Evolutionary conservation across 345 rosid species (phyloP), one percentile per base, ranked within the genome.

Genomic region (Cardamine chenopodiifolia): DNA sequence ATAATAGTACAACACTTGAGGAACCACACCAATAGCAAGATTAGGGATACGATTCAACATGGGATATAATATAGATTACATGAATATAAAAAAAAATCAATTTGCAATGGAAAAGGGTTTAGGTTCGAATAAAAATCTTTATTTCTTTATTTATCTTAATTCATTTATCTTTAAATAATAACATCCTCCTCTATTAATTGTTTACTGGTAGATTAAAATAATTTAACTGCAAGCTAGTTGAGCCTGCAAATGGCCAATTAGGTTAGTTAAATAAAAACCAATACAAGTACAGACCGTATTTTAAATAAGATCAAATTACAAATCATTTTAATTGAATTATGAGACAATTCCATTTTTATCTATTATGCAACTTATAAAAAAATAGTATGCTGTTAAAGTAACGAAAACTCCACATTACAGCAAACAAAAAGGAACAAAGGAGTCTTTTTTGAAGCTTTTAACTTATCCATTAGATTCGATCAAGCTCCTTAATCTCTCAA

Each of bases 21-120:
- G 14, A 0, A 42, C 20, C 44, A 47, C 72, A 47, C 72, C 50
- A 58, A 31, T 57, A 20, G 25, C 17, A 26, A 50, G 37, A 67
- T 10, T 42, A 47, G 32, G 45, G 70, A 44, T 76, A 42, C 69
- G 70, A 44, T 76, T 45, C 65, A 70, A 70, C 49, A 45, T 76
- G 66, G 44, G 15, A 61, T 34, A 70, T 34, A 70, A 1, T 32
- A 67, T 39, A 60, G n/a, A 59, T 4, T 34, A 50, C 18, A 20
- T 42, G 54, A 39, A 17, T 42, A 17, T 28, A 25, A 25, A 28
- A 35, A 62, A 68, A 12, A 31, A 39, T 52, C 44, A 19, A 67
- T 2, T 15, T 26, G 47, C 40, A 7, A 48, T 49, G 9, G 14
- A 20, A 59, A 19, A 39, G 59, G 26, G 34, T 37, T 66, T 35